A percentile compares a stretch with the other conserved stretches of the same genome.
Evolutionary conservation across 345 rosid genomes (phyloP).

Genomic region (Pistacia vera): DNA sequence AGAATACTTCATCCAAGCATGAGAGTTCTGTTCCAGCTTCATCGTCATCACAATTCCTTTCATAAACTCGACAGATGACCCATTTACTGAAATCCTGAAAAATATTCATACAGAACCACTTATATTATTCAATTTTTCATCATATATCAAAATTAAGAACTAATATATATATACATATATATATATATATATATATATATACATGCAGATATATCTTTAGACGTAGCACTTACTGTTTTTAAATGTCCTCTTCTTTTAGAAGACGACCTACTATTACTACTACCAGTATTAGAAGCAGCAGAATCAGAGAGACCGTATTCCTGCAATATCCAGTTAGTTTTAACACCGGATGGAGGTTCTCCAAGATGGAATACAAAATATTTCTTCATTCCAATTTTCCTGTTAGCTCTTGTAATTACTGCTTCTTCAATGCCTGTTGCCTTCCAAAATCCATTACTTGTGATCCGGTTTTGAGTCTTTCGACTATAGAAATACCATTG

Average conservation of each 20-base stretch:
- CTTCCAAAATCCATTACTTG: conserved; percentile 79
- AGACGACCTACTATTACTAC: conserved; percentile 39
- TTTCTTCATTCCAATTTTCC: conserved; percentile 69
- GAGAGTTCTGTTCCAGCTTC: conserved; percentile 74
- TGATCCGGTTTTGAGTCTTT: conserved; percentile 57
- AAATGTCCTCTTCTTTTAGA: conserved; percentile 56
- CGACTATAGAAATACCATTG: conserved; percentile 91
- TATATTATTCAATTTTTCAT: too few species aligned
- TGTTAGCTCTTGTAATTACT: conserved; percentile 42
- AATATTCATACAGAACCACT: too few species aligned
- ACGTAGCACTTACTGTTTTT: conserved; percentile 33
- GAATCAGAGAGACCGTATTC: conserved; percentile 66
- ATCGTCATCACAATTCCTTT: conserved; percentile 48
- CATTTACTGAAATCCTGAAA: conserved; percentile 80
- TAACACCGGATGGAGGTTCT: conserved; percentile 47
- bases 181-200: background rate
- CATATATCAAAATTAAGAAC: too few species aligned
- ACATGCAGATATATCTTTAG: background rate
- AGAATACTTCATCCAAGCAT: conserved; percentile 90
- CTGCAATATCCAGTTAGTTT: conserved; percentile 84
- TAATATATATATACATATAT: too few species aligned
- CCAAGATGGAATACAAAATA: conserved; percentile 58
- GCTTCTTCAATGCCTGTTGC: conserved; percentile 72
- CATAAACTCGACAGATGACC: conserved; percentile 89
- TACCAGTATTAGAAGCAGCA: conserved; percentile 30